Evolutionary conservation across 2,329 filamentous ascomycete genomes (phyloP).

Genomic region (Aspergillus texensis): DNA sequence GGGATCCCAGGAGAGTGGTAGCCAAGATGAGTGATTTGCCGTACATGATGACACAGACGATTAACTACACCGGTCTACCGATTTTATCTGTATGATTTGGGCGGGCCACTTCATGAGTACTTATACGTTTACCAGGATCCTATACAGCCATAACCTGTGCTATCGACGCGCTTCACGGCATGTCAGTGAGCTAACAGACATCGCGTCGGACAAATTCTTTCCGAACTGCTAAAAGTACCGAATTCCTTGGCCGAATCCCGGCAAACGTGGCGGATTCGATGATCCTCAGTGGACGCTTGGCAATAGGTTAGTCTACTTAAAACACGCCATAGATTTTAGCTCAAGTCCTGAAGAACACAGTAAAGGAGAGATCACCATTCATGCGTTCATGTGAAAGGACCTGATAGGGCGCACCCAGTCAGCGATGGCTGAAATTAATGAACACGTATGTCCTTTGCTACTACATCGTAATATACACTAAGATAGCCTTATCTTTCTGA

Average conservation of each 20-base stretch:
- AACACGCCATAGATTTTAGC: not conserved
- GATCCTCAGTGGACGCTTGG: not conserved
- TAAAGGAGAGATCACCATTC: not conserved
- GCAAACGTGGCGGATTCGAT: not conserved
- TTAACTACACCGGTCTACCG: not conserved
- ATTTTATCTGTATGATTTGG: not conserved
- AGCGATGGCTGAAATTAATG: not conserved
- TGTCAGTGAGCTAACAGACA: not conserved
- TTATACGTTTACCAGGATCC: not conserved
- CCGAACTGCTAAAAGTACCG: not conserved
- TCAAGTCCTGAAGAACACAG: not conserved
- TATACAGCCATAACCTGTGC: not conserved
- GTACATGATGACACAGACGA: not conserved
- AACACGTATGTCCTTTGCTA: not conserved
- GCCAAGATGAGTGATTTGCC: not conserved
- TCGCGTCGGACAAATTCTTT: not conserved
- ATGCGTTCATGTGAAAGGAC: not conserved
- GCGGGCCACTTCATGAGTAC: not conserved
- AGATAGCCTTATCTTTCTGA: not conserved
- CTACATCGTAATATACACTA: not conserved
- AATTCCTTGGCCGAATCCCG: not conserved
- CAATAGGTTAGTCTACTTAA: not conserved
- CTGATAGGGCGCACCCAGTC: not conserved
- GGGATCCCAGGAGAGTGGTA: not conserved
- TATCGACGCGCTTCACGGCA: not conserved